Base-by-base conservation (phyloP, 768 basidiomycete genomes). In the Rhizopogon vinicolor region DNA sequence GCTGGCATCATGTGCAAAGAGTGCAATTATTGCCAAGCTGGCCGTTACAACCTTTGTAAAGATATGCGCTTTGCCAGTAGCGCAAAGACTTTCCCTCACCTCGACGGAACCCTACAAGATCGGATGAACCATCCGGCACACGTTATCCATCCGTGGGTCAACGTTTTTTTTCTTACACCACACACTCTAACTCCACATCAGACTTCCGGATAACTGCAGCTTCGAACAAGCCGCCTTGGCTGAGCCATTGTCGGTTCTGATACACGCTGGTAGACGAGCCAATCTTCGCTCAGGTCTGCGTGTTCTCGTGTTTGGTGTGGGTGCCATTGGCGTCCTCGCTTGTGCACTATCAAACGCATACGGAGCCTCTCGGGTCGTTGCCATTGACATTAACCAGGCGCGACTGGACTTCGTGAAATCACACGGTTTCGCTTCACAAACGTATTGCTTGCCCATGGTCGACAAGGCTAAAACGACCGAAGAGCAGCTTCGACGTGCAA, bases 1-100 rank as follows among this genome's bases (percentile, higher is more conserved):
- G 89, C 91, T 5, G 95, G 95, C 29, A 84, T 95, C 68, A 85
- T 87, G 78, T 98, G 95, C 74, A 82, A 83, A 54, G 75, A 76
- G 41, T 93, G 91, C 73, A 69, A 75, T 33, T 86, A 77, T 67
- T 93, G 91, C 72, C 60, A 71, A 39, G 76, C 82, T 58, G 90
- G 89, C 13, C 82, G 92, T 19, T 98, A 98, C 76, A 98, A 98
- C 75, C 83, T 98, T 56, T 98, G 95, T 80, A 85, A 86, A 58
- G 75, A 78, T 61, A 84, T 98, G 85, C 83, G 90, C 61, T 98
- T 98, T 75, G 89, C 89, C 61, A 86, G 84, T 58, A 89, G 86
- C 56, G 95, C 95, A 43, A 89, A 94, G 67, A 90, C 90, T 25
- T 93, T 87, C 70, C 95, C 95, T 51, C 95, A 98, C 67, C 78